Percentiles rank a stretch among this genome's conserved stretches.
Evolutionary conservation across 768 basidiomycete genomes (phyloP).

Genomic region (Pleurotus sapidus): DNA sequence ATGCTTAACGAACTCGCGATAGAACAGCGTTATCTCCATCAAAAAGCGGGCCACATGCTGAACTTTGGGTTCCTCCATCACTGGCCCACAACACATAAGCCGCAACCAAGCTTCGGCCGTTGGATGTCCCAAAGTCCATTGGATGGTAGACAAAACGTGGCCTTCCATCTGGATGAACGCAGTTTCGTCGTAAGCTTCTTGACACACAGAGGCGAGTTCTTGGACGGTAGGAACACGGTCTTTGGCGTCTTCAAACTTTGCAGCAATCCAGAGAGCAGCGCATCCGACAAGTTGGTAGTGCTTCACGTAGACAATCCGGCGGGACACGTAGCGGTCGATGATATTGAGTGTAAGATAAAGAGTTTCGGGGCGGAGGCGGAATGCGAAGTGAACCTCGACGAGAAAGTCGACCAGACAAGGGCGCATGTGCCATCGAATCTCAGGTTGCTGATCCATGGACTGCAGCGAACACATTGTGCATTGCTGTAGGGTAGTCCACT

Average conservation of each 20-base stretch:
- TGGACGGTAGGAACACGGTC: constrained; percentile 96
- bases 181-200: constrained; percentile 93
- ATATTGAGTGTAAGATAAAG: constrained; percentile 98
- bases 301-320: constrained; percentile 97
- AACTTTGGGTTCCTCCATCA: constrained; percentile 82
- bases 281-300: constrained; percentile 99
- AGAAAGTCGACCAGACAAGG: constrained; percentile 98
- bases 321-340: constrained; percentile 98
- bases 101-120: constrained; percentile 98
- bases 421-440: constrained; percentile 99
- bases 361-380: constrained; percentile 96
- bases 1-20: constrained; percentile 90
- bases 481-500: constrained; percentile 41
- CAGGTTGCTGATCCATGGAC: constrained; percentile 99
- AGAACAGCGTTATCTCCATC: constrained; percentile 99
- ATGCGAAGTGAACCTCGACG: constrained; percentile 97
- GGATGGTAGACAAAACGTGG: constrained; percentile 93
- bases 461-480: constrained; percentile 88
- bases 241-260: constrained; percentile 99
- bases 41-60: constrained; percentile 96
- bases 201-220: constrained; percentile 93
- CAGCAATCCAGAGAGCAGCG: constrained; percentile 97
- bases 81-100: constrained; percentile 70
- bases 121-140: constrained; percentile 96
- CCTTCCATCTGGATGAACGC: constrained; percentile 99